phyloP scores from a whole-genome alignment of 225 moss, liverwort and hornwort genomes.

The Marchantia paleacea region DNA sequence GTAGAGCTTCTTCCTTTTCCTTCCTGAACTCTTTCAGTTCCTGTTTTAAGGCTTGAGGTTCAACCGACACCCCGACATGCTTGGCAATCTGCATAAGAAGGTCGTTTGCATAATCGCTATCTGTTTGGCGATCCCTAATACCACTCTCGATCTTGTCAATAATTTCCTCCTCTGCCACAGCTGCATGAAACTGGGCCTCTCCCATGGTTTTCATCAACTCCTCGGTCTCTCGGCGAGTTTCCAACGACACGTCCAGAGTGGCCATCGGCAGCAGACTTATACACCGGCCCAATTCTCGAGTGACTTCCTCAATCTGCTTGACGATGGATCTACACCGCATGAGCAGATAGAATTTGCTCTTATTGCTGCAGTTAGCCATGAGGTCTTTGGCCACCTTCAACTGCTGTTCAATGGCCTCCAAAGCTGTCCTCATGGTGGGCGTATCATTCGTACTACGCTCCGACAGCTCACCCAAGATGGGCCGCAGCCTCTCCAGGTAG shows the following conservation, averaged over 20 bases:
- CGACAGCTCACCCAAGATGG: conserved; percentile 57
- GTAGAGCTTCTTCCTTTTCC: conserved; percentile 66
- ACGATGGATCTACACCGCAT: conserved; percentile 67
- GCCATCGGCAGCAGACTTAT: conserved; percentile 65
- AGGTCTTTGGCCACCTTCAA: conserved; percentile 48
- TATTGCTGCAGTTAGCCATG: conserved; percentile 53
- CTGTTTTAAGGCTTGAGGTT: conserved; percentile 54
- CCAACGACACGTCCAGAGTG: conserved; percentile 54
- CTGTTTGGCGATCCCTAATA: conserved; percentile 62
- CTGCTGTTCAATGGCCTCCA: conserved; percentile 62
- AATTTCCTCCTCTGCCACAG: conserved; percentile 68
- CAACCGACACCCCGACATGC: conserved; percentile 56
- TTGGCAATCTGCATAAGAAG: conserved; percentile 69
- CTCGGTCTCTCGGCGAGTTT: conserved; percentile 53
- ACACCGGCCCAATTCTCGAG: conserved; percentile 61
- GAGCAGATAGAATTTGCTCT: conserved; percentile 72
- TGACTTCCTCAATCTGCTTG: conserved; percentile 68
- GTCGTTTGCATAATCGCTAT: conserved; percentile 73
- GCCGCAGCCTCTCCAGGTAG: conserved; percentile 59
- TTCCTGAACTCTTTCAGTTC: conserved; percentile 66
- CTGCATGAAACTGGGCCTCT: conserved; percentile 57
- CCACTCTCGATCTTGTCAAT: conserved; percentile 68
- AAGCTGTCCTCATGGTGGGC: conserved; percentile 56
- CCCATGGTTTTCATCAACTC: conserved; percentile 68
- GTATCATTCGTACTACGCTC: conserved; percentile 60